Percentiles rank a stretch among this genome's conserved stretches.
phyloP scores from a whole-genome alignment of 345 rosid species.

The Brassica incana region DNA sequence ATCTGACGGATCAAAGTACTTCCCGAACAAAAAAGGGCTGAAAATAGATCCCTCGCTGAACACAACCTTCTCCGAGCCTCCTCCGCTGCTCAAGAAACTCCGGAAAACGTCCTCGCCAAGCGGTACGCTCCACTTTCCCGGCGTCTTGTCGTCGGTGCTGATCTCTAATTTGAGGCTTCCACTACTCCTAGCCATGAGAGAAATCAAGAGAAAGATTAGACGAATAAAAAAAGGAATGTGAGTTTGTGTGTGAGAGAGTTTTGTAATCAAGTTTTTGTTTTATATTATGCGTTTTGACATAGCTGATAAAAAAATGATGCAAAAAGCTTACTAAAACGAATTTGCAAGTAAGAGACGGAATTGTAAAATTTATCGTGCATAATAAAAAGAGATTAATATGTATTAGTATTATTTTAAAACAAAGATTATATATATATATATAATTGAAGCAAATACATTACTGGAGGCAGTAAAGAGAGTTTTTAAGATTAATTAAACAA shows the following conservation, averaged over 20 bases:
- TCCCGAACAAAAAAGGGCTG: constrained; percentile 80
- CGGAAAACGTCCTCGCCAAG: constrained; percentile 60
- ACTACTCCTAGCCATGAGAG: constrained; percentile 28
- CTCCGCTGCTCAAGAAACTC: constrained; percentile 49
- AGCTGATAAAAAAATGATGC: not conserved
- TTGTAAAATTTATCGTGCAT: not conserved
- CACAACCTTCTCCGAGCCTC: constrained; percentile 45
- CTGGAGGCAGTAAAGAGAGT: not conserved
- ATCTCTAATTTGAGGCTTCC: constrained; percentile 55
- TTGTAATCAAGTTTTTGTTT: constrained; percentile 29
- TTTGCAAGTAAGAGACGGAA: not conserved
- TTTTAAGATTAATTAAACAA: not conserved
- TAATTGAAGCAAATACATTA: not conserved
- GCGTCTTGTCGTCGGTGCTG: constrained; percentile 59
- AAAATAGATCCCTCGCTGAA: constrained; percentile 83
- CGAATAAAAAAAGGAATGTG: constrained; percentile 11
- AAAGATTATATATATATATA: not conserved
- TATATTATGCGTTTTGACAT: not conserved
- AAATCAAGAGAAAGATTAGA: constrained; percentile 10
- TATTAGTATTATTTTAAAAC: not conserved
- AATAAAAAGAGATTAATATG: not conserved
- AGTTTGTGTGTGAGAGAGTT: constrained; percentile 24
- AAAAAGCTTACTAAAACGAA: constrained; percentile 5
- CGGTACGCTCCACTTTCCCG: constrained; percentile 70
- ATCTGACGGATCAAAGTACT: constrained; percentile 89